Percentiles rank a stretch among this genome's conserved stretches.
phyloP scores from a whole-genome alignment of 495 filamentous ascomycete genomes.

The Emericellopsis terricola region DNA sequence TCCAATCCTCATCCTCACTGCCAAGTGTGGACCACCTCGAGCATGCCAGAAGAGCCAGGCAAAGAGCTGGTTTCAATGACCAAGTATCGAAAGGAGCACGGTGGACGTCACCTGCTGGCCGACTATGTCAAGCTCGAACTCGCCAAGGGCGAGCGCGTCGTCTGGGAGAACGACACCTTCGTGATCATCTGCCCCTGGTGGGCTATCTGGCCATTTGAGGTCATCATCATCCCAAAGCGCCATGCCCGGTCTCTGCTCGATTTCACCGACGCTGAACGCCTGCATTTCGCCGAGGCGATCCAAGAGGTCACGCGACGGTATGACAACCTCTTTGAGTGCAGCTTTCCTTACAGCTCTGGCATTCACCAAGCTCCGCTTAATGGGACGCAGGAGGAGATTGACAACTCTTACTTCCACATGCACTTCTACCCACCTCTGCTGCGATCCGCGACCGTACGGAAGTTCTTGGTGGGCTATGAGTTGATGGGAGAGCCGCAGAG shows the following conservation, averaged over 20 bases:
- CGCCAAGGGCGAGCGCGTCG: slow-evolving; percentile 64
- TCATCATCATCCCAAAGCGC: slow-evolving; percentile 69
- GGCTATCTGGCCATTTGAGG: slow-evolving; percentile 94
- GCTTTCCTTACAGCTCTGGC: slow-evolving; percentile 83
- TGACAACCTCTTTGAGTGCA: slow-evolving; percentile 93
- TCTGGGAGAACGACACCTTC: slow-evolving; percentile 72
- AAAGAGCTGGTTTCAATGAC: slow-evolving; percentile 60
- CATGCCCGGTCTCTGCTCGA: slow-evolving; percentile 74
- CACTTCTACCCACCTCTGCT: slow-evolving; percentile 94
- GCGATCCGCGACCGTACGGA: slow-evolving; percentile 80
- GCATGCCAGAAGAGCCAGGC: slow-evolving; percentile 71
- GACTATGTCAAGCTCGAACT: slow-evolving; percentile 79
- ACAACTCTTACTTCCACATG: slow-evolving; percentile 79
- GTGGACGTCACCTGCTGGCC: slow-evolving; percentile 52
- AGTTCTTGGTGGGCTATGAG: slow-evolving; percentile 93
- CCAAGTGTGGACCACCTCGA: slow-evolving; percentile 87
- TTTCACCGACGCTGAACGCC: slow-evolving; percentile 46
- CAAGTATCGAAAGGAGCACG: slow-evolving; percentile 55
- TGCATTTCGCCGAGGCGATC: slow-evolving; percentile 61
- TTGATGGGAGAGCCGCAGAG: slow-evolving; percentile 92
- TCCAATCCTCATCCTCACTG: slow-evolving; percentile 97
- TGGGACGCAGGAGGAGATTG: slow-evolving; percentile 67
- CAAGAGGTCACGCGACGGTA: slow-evolving; percentile 78
- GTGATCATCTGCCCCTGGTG: slow-evolving; percentile 88
- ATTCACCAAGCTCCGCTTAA: slow-evolving; percentile 89